A percentile compares a stretch with the other conserved stretches of the same genome.
Evolutionary conservation across 1,284 basidiomycete species (phyloP).

Genomic region (Puccinia sorghi): DNA sequence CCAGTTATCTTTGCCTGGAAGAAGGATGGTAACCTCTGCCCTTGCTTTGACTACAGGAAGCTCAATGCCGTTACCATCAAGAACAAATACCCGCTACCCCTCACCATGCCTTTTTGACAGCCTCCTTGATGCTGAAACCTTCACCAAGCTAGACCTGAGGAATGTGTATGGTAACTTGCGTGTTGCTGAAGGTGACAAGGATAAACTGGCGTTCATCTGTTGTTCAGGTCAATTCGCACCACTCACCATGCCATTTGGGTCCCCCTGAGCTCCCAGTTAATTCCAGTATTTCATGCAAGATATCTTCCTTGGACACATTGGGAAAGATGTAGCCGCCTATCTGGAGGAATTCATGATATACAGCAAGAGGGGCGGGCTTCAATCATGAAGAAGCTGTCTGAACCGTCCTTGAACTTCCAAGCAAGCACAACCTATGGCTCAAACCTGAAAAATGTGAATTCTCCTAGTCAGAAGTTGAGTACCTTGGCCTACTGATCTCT

Average conservation of each 20-base stretch:
- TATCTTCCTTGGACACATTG: too few relatives aligned
- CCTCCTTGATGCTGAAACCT: not conserved
- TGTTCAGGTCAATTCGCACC: not conserved
- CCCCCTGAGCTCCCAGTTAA: not conserved
- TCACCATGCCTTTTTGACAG: not conserved
- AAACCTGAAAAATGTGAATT: conserved; percentile 4
- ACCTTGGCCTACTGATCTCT: not conserved
- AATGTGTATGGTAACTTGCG: conserved; percentile 10
- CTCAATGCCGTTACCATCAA: not conserved
- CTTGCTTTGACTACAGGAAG: conserved; percentile 4
- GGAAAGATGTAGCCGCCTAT: not conserved
- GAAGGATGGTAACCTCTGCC: not conserved
- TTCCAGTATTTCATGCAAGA: conserved; percentile 8
- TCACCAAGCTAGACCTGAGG: conserved; percentile 11
- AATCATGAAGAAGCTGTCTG: not conserved
- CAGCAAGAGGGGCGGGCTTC: not conserved
- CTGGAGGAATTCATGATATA: not conserved
- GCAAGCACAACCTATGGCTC: not conserved
- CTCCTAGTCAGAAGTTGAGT: not conserved
- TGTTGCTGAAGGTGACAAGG: not conserved
- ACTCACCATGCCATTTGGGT: not conserved
- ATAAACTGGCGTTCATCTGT: not conserved
- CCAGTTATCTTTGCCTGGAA: too few relatives aligned
- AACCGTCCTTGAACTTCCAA: not conserved
- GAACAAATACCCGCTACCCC: not conserved